Evolutionary conservation across 2,329 filamentous ascomycete species (phyloP).

Genomic region (Orbilia oligospora): DNA sequence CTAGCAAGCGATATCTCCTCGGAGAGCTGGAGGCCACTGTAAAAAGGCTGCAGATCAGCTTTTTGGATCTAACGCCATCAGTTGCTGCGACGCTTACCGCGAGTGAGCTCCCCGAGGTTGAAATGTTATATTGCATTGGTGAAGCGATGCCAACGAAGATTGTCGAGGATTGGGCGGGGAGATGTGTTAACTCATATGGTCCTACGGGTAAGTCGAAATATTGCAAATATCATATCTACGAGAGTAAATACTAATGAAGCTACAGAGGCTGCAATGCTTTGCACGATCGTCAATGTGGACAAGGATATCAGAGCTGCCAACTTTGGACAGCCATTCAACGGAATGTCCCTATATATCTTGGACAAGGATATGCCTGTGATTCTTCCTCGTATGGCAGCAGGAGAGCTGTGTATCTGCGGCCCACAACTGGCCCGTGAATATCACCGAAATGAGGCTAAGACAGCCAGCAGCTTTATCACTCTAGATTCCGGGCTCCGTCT

Average conservation of each 20-base stretch:
- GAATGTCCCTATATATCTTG: conserved; percentile 67
- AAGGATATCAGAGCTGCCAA: conserved; percentile 66
- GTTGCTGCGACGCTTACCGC: conserved; percentile 66
- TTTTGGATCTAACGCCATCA: conserved; percentile 69
- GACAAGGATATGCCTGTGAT: conserved; percentile 64
- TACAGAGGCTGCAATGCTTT: conserved; percentile 69
- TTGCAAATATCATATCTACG: neutral
- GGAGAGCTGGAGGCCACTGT: conserved; percentile 66
- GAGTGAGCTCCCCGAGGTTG: conserved; percentile 66
- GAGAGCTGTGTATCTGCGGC: conserved; percentile 70
- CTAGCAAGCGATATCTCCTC: conserved; percentile 66
- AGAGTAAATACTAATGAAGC: conserved; percentile 27
- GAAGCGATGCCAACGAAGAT: conserved; percentile 68
- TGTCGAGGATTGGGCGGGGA: conserved; percentile 66
- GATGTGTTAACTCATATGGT: conserved; percentile 69
- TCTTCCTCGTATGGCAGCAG: conserved; percentile 67
- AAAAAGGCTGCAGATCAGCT: conserved; percentile 65
- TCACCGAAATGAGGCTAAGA: conserved; percentile 62
- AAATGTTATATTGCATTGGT: conserved; percentile 69
- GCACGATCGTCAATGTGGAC: conserved; percentile 67
- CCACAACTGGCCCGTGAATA: conserved; percentile 69
- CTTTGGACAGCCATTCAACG: conserved; percentile 68
- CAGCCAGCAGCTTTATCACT: conserved; percentile 51
- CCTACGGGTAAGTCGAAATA: conserved; percentile 64
- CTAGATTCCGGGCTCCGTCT: conserved; percentile 67